Base-by-base conservation (phyloP, 1,284 basidiomycete species). In the Baeospora myosura region DNA sequence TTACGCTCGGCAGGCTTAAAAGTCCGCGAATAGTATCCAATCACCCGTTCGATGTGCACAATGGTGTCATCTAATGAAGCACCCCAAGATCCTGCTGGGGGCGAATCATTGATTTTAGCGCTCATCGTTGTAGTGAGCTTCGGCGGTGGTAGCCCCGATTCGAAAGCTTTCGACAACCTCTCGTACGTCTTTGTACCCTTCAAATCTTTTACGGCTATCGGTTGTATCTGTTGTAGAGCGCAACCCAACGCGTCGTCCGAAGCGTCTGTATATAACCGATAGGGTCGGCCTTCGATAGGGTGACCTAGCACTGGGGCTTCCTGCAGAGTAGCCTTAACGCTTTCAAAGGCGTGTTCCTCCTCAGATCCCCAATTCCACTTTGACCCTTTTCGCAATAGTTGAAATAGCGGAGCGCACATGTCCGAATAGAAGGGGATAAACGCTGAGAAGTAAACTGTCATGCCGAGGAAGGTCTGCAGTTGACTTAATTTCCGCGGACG, bases 161-260 rank as follows among this genome's bases (percentile, higher is more conserved):
- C 10, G 10, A 8, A 34, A 10, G 11, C 10, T 16, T 34, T 34
- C 32, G 7, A 8, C 32, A 34, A 8, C 8, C 8, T 7, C 10
- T 17, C 10, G 32, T 8, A 34, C 8, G 32, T 17, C 17, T 18
- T 34, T 10, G 32, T 34, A 10, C 32, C 32, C 17, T 34, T 11
- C 17, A 34, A 34, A 17, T 34, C 16, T 7, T 10, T 8, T 11
- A 34, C 17, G 7, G 7, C 8, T 7, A 34, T 34, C 17, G 10
- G 8, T 17, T 34, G 32, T 10, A 34, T 16, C 17, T 34, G 32
- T 18, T 34, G 32, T 16, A 34, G 17, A 18, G 17, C 17, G 10
- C 32, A 11, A 10, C 11, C 32, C 7, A 8, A 34, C 0, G 54
- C 64, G 8, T 50, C 47, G 37, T 65, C 65, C n/a, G 53, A 34